phyloP scores from a whole-genome alignment of 2,329 filamentous ascomycete species.

The Aspergillus quadricinctus region DNA sequence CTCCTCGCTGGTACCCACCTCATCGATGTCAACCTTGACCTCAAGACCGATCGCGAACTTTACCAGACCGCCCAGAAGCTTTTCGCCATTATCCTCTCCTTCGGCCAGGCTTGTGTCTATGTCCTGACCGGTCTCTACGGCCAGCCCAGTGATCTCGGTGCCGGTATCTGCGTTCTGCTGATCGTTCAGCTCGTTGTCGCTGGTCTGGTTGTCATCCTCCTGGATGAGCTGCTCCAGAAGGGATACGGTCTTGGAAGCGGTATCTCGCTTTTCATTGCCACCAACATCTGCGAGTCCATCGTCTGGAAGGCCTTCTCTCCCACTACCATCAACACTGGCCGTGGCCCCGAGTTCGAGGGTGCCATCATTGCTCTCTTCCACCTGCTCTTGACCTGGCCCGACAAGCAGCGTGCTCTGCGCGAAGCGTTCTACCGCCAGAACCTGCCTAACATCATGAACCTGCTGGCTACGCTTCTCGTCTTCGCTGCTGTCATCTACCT shows the following conservation, averaged over 20 bases:
- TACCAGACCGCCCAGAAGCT: slow-evolving; percentile 99
- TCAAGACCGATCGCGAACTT: slow-evolving; percentile 98
- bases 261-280: slow-evolving; percentile 99
- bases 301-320: slow-evolving; percentile 99
- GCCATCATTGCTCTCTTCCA: slow-evolving; percentile 98
- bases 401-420: slow-evolving; percentile 97
- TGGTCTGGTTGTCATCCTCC: slow-evolving; percentile 96
- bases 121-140: slow-evolving; percentile 98
- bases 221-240: slow-evolving; percentile 98
- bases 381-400: slow-evolving; percentile 95
- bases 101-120: slow-evolving; percentile 96
- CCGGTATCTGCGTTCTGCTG: slow-evolving; percentile 95
- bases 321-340: slow-evolving; percentile 97
- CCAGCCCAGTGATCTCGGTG: slow-evolving; percentile 91
- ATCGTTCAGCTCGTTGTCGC: slow-evolving; percentile 97
- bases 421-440: slow-evolving; percentile 99
- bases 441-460: slow-evolving; percentile 98
- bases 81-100: slow-evolving; percentile 94
- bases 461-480: slow-evolving; percentile 85
- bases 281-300: slow-evolving; percentile 99
- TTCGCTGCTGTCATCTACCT: slow-evolving; percentile 99
- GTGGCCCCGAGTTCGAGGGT: slow-evolving; percentile 98
- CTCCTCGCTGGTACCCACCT: slow-evolving; percentile 98
- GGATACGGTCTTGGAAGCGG: slow-evolving; percentile 97
- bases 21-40: slow-evolving; percentile 99